phyloP scores from a whole-genome alignment of 2,329 filamentous ascomycete genomes.

The Verticillium alfalfae region DNA sequence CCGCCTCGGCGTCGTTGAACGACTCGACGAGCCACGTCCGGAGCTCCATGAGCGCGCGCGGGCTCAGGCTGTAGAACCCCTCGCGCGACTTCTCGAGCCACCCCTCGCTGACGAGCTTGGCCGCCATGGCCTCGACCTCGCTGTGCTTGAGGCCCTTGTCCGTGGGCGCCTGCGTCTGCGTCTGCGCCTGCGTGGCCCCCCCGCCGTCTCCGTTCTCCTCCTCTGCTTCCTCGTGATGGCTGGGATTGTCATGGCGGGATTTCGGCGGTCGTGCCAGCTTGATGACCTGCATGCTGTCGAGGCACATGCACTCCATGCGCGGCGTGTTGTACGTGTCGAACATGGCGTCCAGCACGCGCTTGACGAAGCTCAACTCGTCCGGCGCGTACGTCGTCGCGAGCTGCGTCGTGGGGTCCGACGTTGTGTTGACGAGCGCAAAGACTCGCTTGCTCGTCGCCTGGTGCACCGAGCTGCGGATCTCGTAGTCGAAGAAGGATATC shows the following conservation, averaged over 20 bases:
- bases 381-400: constrained; percentile 74
- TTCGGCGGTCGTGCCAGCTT: constrained; percentile 53
- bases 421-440: constrained; percentile 83
- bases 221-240: constrained; percentile 18
- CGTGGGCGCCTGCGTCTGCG: constrained; percentile 22
- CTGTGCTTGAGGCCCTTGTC: constrained; percentile 64
- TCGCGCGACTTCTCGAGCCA: constrained; percentile 75
- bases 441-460: constrained; percentile 63
- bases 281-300: constrained; percentile 73
- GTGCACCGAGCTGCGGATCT: constrained; percentile 71
- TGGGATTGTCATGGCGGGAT: constrained; percentile 24
- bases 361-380: constrained; percentile 86
- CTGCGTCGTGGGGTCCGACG: constrained; percentile 79
- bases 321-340: constrained; percentile 83
- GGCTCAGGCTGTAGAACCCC: constrained; percentile 70
- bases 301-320: constrained; percentile 75
- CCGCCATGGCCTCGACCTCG: constrained; percentile 71
- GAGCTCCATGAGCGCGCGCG: constrained; percentile 79
- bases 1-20: constrained; percentile 72
- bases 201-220: constrained; percentile 17
- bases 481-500: constrained; percentile 77
- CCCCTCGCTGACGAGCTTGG: constrained; percentile 66
- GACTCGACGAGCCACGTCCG: constrained; percentile 78
- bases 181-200: constrained; percentile 26
- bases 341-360: constrained; percentile 82